Conservation (phyloP, 2,329 filamentous ascomycete species). For the Diaporthe eres region DNA sequence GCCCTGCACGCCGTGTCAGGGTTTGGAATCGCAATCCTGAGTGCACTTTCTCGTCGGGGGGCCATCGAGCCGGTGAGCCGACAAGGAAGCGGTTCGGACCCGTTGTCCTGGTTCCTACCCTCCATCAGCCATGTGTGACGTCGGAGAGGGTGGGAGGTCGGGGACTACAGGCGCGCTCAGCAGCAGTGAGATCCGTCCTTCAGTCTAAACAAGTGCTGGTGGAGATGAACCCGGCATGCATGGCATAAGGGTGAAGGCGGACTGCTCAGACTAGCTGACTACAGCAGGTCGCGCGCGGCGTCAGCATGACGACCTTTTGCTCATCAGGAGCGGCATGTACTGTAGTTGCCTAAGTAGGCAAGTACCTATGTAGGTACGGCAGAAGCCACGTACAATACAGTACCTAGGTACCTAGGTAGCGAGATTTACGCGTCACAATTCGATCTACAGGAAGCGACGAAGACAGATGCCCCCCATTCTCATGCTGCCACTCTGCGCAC, state of each 20-base stretch:
- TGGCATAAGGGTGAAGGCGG: conserved; percentile 16
- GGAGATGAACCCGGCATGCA: conserved; percentile 23
- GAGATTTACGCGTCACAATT: conserved; percentile 2
- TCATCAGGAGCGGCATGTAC: background rate
- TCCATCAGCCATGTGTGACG: conserved; percentile 29
- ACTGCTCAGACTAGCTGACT: background rate
- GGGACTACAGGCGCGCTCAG: background rate
- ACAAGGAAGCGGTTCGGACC: conserved; percentile 29
- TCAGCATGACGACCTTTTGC: conserved; percentile 22
- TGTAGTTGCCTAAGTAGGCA: background rate
- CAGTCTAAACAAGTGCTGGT: conserved; percentile 12
- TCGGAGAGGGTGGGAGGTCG: conserved; percentile 14
- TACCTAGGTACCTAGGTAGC: background rate
- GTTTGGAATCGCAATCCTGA: conserved; percentile 10
- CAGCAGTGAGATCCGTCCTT: background rate
- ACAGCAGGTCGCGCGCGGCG: conserved; percentile 6
- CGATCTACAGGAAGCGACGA: background rate
- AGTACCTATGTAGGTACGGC: background rate
- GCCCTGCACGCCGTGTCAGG: background rate
- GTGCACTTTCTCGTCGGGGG: background rate
- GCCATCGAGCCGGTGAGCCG: conserved; percentile 37
- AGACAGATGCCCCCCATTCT: background rate
- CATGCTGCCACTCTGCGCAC: background rate
- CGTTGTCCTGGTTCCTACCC: conserved; percentile 31
- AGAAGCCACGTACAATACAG: background rate